Base-by-base conservation (phyloP, 345 rosid genomes). In the Boechera stricta region DNA sequence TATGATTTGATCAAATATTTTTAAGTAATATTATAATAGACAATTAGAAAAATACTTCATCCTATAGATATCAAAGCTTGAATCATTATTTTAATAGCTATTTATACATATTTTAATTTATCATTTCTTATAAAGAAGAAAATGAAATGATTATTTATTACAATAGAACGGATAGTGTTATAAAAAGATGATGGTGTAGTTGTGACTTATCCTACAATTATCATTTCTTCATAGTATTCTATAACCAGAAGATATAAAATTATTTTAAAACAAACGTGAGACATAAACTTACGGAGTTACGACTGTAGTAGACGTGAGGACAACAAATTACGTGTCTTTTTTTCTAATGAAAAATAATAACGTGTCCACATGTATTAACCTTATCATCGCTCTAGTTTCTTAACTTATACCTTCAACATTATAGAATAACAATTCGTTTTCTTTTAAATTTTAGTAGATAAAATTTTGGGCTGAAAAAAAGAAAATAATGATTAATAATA, bases 261-360 rank as follows among this genome's bases (percentile, higher is more conserved):
- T n/a, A 45, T 45, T 65, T 8, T 5, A 26, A 36, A 9, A 36
- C 44, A 67, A 59, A 75, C 68, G 79, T 75, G 61, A 67, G 10
- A 49, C 6, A 55, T 56, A 65, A 55, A 35, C 55, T 65, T 54
- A 73, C 53, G n/a, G 10, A 35, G 44, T 39, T 62, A 7, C 9
- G 52, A 51, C 57, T 74, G 1, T 76, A 15, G 5, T 54, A 70
- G 71, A 77, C 80, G 80, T 71, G 71, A 44, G 53, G 80, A 77
- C 71, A 77, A 29, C 64, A 45, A 36, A 55, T 32, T 65, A 56
- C 51, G 31, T 73, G 33, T 45, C 64, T 7, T n/a, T 35, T 39
- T 55, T 12, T 74, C 0, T 10, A 55, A 42, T 53, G 58, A 35
- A 56, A 49, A 5, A 7, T 11, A 51, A 8, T 63, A 54, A 70